phyloP scores from a whole-genome alignment of 768 basidiomycete genomes.

The Chalciporus pseudorubinellus region DNA sequence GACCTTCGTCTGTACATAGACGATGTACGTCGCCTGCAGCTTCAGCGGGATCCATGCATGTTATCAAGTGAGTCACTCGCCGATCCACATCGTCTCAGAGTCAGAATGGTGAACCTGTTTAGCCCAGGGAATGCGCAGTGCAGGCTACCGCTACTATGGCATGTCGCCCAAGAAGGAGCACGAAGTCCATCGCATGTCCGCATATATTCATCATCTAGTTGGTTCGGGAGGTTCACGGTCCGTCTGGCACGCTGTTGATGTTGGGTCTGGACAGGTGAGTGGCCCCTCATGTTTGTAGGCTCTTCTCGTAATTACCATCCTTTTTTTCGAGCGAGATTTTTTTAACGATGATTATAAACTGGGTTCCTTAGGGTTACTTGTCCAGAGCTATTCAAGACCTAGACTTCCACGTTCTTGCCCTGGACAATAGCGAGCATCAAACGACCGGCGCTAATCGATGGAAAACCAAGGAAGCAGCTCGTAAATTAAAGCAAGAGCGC shows the following conservation, averaged over 20 bases:
- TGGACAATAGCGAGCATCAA: constrained; percentile 61
- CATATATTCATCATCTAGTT: constrained; percentile 44
- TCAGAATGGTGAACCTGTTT: background rate
- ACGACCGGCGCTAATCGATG: constrained; percentile 55
- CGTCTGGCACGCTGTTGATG: constrained; percentile 56
- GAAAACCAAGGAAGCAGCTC: constrained; percentile 28
- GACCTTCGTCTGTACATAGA: constrained; percentile 23
- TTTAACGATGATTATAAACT: background rate
- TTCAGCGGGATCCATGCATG: constrained; percentile 18
- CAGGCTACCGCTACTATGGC: constrained; percentile 33
- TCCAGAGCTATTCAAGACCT: constrained; percentile 46
- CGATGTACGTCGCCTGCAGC: constrained; percentile 25
- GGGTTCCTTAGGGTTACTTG: constrained; percentile 51
- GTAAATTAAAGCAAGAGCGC: constrained; percentile 14
- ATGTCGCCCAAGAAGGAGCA: constrained; percentile 79
- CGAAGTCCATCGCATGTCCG: constrained; percentile 64
- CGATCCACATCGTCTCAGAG: background rate
- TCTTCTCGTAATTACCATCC: background rate
- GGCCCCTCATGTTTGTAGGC: background rate
- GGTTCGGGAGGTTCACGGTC: constrained; percentile 24
- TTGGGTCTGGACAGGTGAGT: constrained; percentile 70
- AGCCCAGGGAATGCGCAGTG: constrained; percentile 8
- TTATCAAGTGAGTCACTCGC: constrained; percentile 12
- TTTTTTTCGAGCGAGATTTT: background rate
- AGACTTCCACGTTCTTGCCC: constrained; percentile 54